These are phyloP conservation scores for Nelumbo lutea DNA, from an alignment of 164 flowering plant species.

Conservation along the genomic window DNA sequence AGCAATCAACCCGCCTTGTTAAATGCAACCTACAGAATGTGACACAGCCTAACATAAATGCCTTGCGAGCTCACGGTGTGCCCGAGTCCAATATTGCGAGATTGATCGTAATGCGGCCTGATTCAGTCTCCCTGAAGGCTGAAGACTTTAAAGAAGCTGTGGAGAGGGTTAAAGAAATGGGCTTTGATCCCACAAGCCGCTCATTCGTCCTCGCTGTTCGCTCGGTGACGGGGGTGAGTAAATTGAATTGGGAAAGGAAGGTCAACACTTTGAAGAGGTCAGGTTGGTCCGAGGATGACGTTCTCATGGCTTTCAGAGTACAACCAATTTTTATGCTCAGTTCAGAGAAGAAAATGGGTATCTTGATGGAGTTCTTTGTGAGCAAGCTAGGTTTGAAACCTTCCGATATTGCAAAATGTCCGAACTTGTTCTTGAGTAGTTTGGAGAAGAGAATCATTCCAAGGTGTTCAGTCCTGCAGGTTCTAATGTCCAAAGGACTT, in stretches of 20 bases:
- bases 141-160: neutral
- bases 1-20: neutral
- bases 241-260: conserved; percentile 1
- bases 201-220: neutral
- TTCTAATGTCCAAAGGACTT: neutral
- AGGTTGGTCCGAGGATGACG: conserved; percentile 13
- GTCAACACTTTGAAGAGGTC: conserved; percentile 8
- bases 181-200: conserved; percentile 2
- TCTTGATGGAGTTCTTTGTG: conserved; percentile 3
- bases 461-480: neutral
- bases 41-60: neutral
- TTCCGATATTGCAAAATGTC: conserved; percentile 5
- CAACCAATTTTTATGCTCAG: conserved; percentile 2
- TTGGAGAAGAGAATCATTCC: neutral
- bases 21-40: neutral
- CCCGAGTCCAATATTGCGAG: neutral
- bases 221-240: neutral
- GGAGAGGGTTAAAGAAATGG: neutral
- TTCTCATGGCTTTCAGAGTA: neutral
- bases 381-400: conserved; percentile 6
- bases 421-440: neutral
- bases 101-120: neutral
- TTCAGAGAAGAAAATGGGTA: conserved; percentile 13
- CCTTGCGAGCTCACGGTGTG: conserved; percentile 2
- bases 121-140: neutral